Percentiles rank a stretch among this genome's conserved stretches.
Conservation (phyloP, 108 stramenopile genomes). For the Cyclotella atomus region DNA sequence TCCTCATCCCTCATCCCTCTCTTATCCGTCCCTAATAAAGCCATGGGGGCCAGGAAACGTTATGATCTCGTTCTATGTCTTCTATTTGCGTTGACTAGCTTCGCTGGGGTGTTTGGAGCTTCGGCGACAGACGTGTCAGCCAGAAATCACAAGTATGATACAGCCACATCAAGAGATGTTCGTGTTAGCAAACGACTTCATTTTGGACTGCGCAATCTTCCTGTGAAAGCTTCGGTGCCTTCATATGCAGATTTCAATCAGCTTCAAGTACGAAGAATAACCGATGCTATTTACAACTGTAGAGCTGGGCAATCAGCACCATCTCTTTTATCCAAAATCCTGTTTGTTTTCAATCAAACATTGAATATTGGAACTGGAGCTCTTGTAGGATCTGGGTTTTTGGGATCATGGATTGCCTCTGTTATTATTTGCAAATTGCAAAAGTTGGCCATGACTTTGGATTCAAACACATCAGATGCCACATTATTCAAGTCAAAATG, state of each 20-base stretch:
- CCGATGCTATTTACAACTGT: not conserved
- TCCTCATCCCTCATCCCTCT: too few relatives aligned
- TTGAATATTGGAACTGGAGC: conserved; percentile 17
- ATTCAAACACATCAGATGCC: not conserved
- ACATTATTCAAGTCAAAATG: conserved; percentile 2
- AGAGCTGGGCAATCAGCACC: not conserved
- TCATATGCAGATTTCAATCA: not conserved
- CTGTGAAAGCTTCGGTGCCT: not conserved
- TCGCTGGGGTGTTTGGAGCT: too few relatives aligned
- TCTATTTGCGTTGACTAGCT: too few relatives aligned
- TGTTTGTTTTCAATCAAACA: conserved; percentile 14
- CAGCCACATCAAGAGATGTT: too few relatives aligned
- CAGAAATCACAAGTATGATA: too few relatives aligned
- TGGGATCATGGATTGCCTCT: conserved; percentile 31
- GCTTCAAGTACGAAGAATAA: not conserved
- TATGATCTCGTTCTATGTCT: too few relatives aligned
- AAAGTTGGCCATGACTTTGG: not conserved
- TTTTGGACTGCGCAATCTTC: too few relatives aligned
- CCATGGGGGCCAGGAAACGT: too few relatives aligned
- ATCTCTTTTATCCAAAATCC: not conserved
- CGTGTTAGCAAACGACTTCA: too few relatives aligned
- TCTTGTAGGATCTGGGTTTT: conserved; percentile 17
- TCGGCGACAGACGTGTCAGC: too few relatives aligned
- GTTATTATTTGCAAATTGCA: conserved; percentile 2
- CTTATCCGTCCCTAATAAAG: too few relatives aligned